phyloP scores from a whole-genome alignment of 2,329 filamentous ascomycete genomes.

The Fusarium sp. region DNA sequence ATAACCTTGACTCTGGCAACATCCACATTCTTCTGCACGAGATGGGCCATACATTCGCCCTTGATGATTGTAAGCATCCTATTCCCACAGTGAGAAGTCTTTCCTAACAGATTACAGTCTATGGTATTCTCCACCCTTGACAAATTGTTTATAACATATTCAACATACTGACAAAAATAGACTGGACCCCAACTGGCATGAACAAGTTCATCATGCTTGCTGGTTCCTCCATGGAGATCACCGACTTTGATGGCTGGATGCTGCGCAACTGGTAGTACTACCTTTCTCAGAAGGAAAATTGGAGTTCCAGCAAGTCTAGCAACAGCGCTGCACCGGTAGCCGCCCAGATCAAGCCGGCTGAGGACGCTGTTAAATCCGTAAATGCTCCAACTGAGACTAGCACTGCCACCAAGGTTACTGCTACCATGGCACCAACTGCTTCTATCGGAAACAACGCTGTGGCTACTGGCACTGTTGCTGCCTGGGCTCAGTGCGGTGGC shows the following conservation, averaged over 20 bases:
- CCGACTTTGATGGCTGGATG: conserved; percentile 62
- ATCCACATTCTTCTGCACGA: conserved; percentile 60
- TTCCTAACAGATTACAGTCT: conserved; percentile 23
- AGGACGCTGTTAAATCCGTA: background rate
- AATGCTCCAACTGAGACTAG: background rate
- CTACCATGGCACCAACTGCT: background rate
- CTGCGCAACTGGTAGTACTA: conserved; percentile 58
- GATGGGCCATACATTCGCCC: conserved; percentile 55
- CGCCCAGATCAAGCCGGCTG: background rate
- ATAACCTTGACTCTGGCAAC: conserved; percentile 50
- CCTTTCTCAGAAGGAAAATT: conserved; percentile 43
- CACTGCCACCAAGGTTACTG: background rate
- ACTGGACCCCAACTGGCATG: conserved; percentile 56
- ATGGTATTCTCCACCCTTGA: conserved; percentile 8
- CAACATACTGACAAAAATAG: conserved; percentile 34
- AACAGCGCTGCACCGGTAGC: background rate
- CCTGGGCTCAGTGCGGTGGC: conserved; percentile 39
- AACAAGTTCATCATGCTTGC: conserved; percentile 59
- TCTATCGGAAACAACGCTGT: background rate
- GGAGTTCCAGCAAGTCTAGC: conserved; percentile 19
- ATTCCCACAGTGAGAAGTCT: background rate
- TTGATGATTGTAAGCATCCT: conserved; percentile 51
- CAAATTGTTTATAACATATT: accelerated
- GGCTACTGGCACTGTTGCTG: background rate
- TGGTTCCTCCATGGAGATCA: conserved; percentile 54